Base-by-base conservation (phyloP, 2,329 filamentous ascomycete genomes). In the Nemania sp. region DNA sequence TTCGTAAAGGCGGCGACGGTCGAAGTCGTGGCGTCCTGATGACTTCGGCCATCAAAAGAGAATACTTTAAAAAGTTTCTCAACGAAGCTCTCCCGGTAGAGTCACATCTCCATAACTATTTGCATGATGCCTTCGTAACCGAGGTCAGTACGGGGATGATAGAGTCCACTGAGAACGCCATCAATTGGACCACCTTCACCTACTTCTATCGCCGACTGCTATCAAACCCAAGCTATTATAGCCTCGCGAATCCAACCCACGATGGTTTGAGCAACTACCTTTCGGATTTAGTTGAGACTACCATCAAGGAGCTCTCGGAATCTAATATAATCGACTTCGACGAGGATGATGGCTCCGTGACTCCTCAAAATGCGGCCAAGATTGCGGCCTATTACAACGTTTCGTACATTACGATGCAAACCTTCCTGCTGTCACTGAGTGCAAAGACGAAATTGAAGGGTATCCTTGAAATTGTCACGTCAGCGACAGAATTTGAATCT, bases 361-460 rank as follows among this genome's bases (percentile, higher is more conserved):
- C 90, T 17, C 93, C 95, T 13, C 86, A 97, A 70, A 98, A 99
- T 75, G 90, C 94, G 2, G 95, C 95, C 67, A 97, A 97, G 91
- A 98, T 99, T 72, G 92, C 91, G 10, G 92, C 95, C 1, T 98
- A 99, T 82, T 99, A 99, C 83, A 98, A 97, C 77, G 97, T 99
- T 72, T 97, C 94, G 5, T 98, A 97, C 79, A 91, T 97, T 75
- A 99, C 95, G 2, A 99, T 99, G 93, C 94, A 99, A 78, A 99
- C 95, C 0, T 94, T 99, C 82, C 81, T 99, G 53, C 82, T 99
- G 57, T 99, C 95, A 13, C 83, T 99, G 48, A 93, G 87, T 57
- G 87, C 87, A 43, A 89, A 89, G 68, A 98, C 93, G 3, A 98
- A 97, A 80, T 86, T 99, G 66, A 99, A 99, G 83, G 92, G 92